These are phyloP conservation scores for Aspergillus piperis DNA, from an alignment of 2,329 filamentous ascomycete genomes.

Conservation along the genomic window DNA sequence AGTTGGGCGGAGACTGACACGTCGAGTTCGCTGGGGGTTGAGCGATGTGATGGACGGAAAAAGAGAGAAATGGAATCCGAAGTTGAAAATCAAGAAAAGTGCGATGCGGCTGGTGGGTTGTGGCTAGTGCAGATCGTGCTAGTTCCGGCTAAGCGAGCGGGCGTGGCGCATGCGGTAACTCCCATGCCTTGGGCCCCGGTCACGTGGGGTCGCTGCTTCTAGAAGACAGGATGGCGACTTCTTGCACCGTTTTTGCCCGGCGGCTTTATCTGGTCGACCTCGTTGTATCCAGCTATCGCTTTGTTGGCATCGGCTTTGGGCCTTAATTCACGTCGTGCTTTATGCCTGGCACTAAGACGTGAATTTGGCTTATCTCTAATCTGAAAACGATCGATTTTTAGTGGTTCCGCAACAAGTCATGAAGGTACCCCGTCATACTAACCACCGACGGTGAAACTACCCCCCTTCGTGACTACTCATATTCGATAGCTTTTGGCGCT, in stretches of 20 bases:
- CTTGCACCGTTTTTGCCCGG: conserved; percentile 14
- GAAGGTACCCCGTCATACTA: conserved; percentile 40
- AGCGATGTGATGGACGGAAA: conserved; percentile 29
- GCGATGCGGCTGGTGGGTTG: conserved; percentile 36
- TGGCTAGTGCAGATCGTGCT: conserved; percentile 31
- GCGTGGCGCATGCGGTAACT: conserved; percentile 29
- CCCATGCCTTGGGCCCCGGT: conserved; percentile 2
- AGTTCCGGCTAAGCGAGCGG: conserved; percentile 38
- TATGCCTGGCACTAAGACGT: conserved; percentile 9
- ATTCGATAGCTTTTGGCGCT: conserved; percentile 7
- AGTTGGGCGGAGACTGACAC: conserved; percentile 98
- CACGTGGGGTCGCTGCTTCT: conserved; percentile 33
- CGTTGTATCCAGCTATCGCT: conserved; percentile 4
- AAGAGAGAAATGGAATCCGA: conserved; percentile 32
- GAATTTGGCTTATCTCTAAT: conserved; percentile 16
- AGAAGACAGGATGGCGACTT: conserved; percentile 26
- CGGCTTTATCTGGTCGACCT: conserved; percentile 12
- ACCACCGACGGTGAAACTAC: conserved; percentile 41
- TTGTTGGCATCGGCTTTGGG: background rate
- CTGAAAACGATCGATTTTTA: conserved; percentile 16
- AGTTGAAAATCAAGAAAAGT: conserved; percentile 40
- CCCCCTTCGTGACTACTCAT: conserved; percentile 17
- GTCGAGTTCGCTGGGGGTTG: conserved; percentile 72
- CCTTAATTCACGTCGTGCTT: background rate
- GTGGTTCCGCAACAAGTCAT: conserved; percentile 39